Conservation (phyloP, 208 protist species). For the Acanthamoeba lenticulata region DNA sequence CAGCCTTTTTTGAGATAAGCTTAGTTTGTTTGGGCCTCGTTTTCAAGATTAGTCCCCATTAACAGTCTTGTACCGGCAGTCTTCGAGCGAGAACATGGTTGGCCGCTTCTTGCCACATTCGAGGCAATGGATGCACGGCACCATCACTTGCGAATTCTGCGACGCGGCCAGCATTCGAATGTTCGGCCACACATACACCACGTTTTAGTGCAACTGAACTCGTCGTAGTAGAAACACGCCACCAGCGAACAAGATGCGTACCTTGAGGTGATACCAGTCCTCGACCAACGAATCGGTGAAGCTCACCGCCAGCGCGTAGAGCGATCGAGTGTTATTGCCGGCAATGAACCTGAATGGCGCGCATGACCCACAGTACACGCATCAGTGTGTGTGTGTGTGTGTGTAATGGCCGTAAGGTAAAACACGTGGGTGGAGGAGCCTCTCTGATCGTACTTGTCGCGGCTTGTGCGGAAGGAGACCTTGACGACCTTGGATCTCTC, state of each 20-base stretch:
- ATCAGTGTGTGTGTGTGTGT: too few relatives aligned
- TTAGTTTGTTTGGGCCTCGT: too few relatives aligned
- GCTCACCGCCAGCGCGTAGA: not conserved
- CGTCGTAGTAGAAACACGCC: too few relatives aligned
- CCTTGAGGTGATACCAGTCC: constrained; percentile 26
- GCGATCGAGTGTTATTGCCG: not conserved
- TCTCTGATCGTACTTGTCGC: constrained; percentile 33
- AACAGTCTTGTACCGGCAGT: not conserved
- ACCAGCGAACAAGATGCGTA: not conserved
- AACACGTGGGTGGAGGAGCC: too few relatives aligned
- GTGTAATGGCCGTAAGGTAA: too few relatives aligned
- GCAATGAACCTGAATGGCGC: not conserved
- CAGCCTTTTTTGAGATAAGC: not conserved
- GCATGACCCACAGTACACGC: too few relatives aligned
- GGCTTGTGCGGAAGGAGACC: constrained; percentile 44
- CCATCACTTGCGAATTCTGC: not conserved
- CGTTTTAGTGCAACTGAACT: too few relatives aligned
- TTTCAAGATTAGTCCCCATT: too few relatives aligned
- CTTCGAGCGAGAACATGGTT: not conserved
- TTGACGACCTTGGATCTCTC: constrained; percentile 16
- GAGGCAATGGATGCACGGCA: not conserved
- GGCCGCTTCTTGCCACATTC: not conserved
- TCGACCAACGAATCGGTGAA: not conserved
- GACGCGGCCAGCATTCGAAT: not conserved
- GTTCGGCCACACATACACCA: too few relatives aligned